Evolutionary conservation across 176 grass and related monocot species (phyloP), one percentile per base, ranked within the genome.

Genomic region (Secale cereale): DNA sequence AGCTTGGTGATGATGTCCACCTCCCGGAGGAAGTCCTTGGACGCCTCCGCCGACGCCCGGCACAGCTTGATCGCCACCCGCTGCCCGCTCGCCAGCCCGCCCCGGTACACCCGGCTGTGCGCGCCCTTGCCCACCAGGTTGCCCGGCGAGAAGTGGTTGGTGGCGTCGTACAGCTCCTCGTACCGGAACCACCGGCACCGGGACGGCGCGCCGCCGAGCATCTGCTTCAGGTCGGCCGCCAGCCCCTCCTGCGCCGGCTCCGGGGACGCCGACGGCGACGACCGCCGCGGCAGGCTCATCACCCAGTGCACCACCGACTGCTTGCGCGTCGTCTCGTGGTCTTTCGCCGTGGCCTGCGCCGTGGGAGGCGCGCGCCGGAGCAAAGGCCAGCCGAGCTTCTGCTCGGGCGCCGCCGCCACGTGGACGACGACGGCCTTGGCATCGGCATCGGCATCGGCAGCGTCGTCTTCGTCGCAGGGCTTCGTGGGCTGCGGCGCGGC

Each of bases 251-350:
- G 78, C 16, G 81, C 75, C 77, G 81, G 75, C 68, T 85, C 80
- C 2, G 84, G 43, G 13, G 85, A 87, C 29, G 65, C 45, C 26
- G 75, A 68, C 78, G 86, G 78, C 16, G 76, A 41, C 0, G 87
- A 68, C 60, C 97, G 89, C 30, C 79, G 84, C 8, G 97, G 97
- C 73, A 99, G 82, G 85, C 78, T 94, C 97, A 99, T 99, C 70
- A 88, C 97, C 97, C 97, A 99, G 43, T 99, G 97, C 46, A 96
- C 91, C 30, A 99, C 97, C 8, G 97, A 92, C 86, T 94, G 82
- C 83, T 94, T 99, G 28, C 97, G 68, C 22, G 78, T 76, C 31
- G 74, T 72, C 37, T 80, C 84, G 3, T 70, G 56, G 16, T 20
- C 48, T 7, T 16, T 6, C 46, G 2, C 6, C 6, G 5, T 4